phyloP scores from a whole-genome alignment of 2,329 filamentous ascomycete species.

The Apiospora sp. region DNA sequence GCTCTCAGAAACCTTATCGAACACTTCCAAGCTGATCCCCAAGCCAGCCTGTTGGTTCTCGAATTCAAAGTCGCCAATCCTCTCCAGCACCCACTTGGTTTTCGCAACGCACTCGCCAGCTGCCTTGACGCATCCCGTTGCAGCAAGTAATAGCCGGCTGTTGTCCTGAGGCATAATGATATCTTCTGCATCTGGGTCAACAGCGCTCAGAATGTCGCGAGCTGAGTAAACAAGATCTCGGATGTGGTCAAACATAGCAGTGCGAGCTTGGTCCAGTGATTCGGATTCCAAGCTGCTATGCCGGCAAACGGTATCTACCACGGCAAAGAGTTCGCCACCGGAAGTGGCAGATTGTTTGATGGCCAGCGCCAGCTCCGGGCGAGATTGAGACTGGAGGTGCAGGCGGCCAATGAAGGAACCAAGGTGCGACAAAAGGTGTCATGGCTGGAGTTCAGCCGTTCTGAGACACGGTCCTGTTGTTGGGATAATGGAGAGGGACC shows the following conservation, averaged over 20 bases:
- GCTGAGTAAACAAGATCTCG: slow-evolving; percentile 83
- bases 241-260: slow-evolving; percentile 81
- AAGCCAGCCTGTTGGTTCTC: slow-evolving; percentile 69
- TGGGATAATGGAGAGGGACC: slow-evolving; percentile 68
- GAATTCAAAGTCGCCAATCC: slow-evolving; percentile 90
- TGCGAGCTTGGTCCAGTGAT: slow-evolving; percentile 72
- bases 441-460: slow-evolving; percentile 80
- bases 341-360: slow-evolving; percentile 86
- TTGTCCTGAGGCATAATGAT: slow-evolving; percentile 84
- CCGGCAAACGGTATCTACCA: slow-evolving; percentile 83
- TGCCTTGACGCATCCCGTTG: slow-evolving; percentile 86
- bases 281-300: slow-evolving; percentile 75
- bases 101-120: slow-evolving; percentile 92
- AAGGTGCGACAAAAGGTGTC: slow-evolving; percentile 90
- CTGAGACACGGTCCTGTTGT: slow-evolving; percentile 80
- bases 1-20: slow-evolving; percentile 52
- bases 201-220: slow-evolving; percentile 76
- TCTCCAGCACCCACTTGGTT: slow-evolving; percentile 84
- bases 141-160: slow-evolving; percentile 76
- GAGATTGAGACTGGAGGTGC: slow-evolving; percentile 90
- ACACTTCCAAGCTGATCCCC: slow-evolving; percentile 62
- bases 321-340: slow-evolving; percentile 78
- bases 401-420: slow-evolving; percentile 91
- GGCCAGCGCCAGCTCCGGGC: slow-evolving; percentile 80
- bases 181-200: slow-evolving; percentile 75